Percentiles rank a stretch among this genome's conserved stretches.
phyloP scores from a whole-genome alignment of 1,139 yeast species.

The Candida tropicalis region DNA sequence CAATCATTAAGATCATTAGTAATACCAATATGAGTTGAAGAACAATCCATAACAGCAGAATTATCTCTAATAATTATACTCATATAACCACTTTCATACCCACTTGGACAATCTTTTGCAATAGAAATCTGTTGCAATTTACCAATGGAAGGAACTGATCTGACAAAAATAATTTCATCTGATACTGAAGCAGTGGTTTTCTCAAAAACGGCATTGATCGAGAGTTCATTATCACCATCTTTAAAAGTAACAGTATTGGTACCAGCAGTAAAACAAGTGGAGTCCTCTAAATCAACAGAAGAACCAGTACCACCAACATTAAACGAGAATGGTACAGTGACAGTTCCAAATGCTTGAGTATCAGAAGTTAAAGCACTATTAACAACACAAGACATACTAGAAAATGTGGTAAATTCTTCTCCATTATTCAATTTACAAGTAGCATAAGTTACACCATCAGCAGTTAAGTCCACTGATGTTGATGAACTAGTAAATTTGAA shows the following conservation, averaged over 20 bases:
- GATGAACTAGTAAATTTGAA: constrained; percentile 23
- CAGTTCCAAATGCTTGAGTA: constrained; percentile 19
- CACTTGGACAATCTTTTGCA: constrained; percentile 26
- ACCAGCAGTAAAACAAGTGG: constrained; percentile 23
- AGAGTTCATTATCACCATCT: constrained; percentile 21
- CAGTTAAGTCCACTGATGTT: constrained; percentile 15
- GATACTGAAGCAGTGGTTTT: constrained; percentile 1
- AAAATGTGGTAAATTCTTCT: constrained; percentile 23
- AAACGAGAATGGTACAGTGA: constrained; percentile 26
- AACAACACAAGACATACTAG: constrained; percentile 28
- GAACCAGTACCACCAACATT: constrained; percentile 25
- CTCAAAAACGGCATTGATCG: background rate
- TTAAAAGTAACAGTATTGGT: constrained; percentile 25
- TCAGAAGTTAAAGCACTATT: constrained; percentile 10
- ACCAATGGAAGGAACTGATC: constrained; percentile 17
- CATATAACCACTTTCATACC: constrained; percentile 41
- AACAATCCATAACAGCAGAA: constrained; percentile 50
- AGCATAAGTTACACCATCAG: constrained; percentile 31
- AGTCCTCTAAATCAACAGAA: constrained; percentile 19
- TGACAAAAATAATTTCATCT: background rate
- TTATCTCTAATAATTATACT: constrained; percentile 20
- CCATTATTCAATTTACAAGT: constrained; percentile 28
- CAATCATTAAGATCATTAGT: constrained; percentile 24
- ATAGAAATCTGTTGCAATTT: constrained; percentile 17
- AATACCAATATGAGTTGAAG: constrained; percentile 20